These are phyloP conservation scores for Glonium stellatum DNA, from an alignment of 495 filamentous ascomycete genomes.

Conservation along the genomic window DNA sequence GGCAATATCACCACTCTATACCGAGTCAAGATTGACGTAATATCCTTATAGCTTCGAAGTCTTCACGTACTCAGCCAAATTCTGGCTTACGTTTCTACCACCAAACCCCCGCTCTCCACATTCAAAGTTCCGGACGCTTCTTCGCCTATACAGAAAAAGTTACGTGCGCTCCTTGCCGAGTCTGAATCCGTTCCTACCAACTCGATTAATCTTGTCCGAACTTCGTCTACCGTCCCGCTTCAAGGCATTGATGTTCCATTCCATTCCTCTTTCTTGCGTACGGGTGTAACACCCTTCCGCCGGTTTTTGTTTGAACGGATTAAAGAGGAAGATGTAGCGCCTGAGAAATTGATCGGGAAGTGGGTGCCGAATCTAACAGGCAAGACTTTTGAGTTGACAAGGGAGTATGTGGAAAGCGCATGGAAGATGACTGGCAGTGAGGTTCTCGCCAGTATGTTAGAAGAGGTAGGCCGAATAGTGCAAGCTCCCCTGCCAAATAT, in stretches of 20 bases:
- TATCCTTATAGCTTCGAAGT: too few relatives aligned
- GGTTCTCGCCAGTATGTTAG: too few relatives aligned
- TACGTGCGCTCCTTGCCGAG: too few relatives aligned
- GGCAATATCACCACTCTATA: conserved; percentile 83
- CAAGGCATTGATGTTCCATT: conserved; percentile 97
- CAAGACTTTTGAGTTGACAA: conserved; percentile 86
- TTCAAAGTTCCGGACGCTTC: too few relatives aligned
- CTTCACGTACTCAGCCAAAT: too few relatives aligned
- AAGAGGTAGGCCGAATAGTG: too few relatives aligned
- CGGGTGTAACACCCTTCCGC: conserved; percentile 96
- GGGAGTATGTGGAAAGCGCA: conserved; percentile 98
- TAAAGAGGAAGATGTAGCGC: conserved; percentile 95
- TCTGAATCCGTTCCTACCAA: too few relatives aligned
- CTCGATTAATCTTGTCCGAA: too few relatives aligned
- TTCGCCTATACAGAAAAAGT: too few relatives aligned
- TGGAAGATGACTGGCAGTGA: conserved; percentile 89
- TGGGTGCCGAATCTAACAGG: conserved; percentile 99
- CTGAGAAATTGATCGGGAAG: conserved; percentile 93
- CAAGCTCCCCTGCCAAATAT: too few relatives aligned
- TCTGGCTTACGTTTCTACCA: too few relatives aligned
- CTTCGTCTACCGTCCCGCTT: conserved; percentile 93
- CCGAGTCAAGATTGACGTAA: conserved; percentile 92
- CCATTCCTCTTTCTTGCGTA: conserved; percentile 95
- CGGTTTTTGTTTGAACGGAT: conserved; percentile 98
- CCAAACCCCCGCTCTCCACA: too few relatives aligned